These are phyloP conservation scores for Fonsecaea pedrosoi DNA, from an alignment of 2,329 filamentous ascomycete genomes.

Conservation along the genomic window DNA sequence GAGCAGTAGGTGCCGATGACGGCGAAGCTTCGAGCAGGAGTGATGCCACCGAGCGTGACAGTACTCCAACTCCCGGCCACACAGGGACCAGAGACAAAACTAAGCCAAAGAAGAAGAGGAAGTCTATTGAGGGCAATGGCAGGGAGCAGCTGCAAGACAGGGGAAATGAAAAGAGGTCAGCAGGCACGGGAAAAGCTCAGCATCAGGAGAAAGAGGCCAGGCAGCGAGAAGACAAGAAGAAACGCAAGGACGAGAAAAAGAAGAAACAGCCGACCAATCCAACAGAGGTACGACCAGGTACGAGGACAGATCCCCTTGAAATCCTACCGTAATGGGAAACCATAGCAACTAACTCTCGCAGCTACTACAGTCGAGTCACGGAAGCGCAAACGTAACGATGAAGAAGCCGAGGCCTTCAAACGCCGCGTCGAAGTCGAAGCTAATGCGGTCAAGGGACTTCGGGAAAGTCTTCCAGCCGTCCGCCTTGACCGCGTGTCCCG, in stretches of 20 bases:
- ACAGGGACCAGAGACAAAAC: constrained; percentile 18
- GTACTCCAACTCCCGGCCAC: constrained; percentile 19
- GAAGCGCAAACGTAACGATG: constrained; percentile 25
- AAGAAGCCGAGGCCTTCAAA: constrained; percentile 15
- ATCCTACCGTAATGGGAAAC: not conserved
- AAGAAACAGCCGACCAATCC: not conserved
- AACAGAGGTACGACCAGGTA: constrained; percentile 3
- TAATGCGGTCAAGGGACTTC: constrained; percentile 28
- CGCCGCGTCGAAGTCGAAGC: constrained; percentile 26
- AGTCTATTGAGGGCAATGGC: constrained; percentile 12
- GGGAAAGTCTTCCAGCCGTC: constrained; percentile 27
- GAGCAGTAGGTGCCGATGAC: constrained; percentile 11
- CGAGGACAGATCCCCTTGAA: not conserved
- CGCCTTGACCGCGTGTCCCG: constrained; percentile 20
- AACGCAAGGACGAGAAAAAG: constrained; percentile 14
- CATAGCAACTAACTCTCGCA: not conserved
- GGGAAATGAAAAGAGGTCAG: constrained; percentile 7
- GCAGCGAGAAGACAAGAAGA: constrained; percentile 20
- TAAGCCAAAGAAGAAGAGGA: constrained; percentile 26
- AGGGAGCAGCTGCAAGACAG: constrained; percentile 18
- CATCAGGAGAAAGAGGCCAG: constrained; percentile 11
- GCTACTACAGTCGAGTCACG: constrained; percentile 11
- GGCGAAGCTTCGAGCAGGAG: constrained; percentile 8
- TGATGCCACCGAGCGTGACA: constrained; percentile 17
- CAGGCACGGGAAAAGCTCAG: not conserved